Evolutionary conservation across 805 yeast genomes (phyloP).

Genomic region (Schizosaccharomyces japonicus): DNA sequence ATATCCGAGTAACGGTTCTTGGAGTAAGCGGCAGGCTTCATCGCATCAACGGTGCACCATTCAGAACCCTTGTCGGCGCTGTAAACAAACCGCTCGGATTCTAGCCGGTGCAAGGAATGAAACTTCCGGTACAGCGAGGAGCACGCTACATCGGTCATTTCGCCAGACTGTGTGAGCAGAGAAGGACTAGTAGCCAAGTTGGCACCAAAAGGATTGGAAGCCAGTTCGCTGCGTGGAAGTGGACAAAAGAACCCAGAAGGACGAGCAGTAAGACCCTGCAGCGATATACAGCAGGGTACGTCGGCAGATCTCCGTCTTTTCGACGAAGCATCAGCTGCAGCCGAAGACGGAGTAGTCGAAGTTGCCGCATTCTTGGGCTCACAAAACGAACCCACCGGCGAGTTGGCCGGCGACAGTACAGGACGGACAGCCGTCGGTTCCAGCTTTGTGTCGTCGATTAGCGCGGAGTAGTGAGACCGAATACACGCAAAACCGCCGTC

Average conservation of each 20-base stretch:
- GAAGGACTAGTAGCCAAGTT: neutral
- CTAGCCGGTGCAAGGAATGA: neutral
- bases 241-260: neutral
- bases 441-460: neutral
- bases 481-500: neutral
- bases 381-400: too few relatives aligned
- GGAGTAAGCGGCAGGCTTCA: slow-evolving; percentile 10
- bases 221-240: neutral
- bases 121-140: neutral
- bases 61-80: neutral
- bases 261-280: neutral
- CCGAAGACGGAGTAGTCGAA: neutral
- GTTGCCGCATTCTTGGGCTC: neutral
- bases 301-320: neutral
- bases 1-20: slow-evolving; percentile 78
- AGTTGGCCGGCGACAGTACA: neutral
- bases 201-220: neutral
- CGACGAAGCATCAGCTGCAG: neutral
- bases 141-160: neutral
- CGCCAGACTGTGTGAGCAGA: neutral
- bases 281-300: too few relatives aligned
- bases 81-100: neutral
- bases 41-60: slow-evolving; percentile 1
- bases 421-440: neutral
- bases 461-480: neutral